Evolutionary conservation across 108 stramenopile genomes (phyloP), one percentile per base, ranked within the genome.

Genomic region (Hondaea fermentalgiana): DNA sequence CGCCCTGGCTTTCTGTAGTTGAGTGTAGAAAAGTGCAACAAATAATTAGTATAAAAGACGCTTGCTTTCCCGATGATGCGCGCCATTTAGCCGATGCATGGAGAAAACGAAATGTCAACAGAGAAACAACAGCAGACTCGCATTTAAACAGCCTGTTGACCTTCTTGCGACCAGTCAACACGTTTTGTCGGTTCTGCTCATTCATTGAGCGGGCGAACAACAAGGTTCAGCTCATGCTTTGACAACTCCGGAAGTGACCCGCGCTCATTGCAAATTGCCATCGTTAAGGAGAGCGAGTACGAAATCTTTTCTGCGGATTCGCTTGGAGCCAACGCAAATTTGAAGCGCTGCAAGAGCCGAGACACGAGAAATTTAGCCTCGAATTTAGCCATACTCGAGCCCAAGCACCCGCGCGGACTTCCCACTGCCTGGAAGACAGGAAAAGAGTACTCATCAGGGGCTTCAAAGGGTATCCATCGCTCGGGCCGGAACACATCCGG

Each of bases 361-460:
- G 14, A 28, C 64, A 69, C 64, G 35, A 69, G 35, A 10, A 69
- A 42, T 44, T 93, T 93, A 4, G 92, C 90, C 49, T 92, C 88
- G 64, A 91, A 60, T 8, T 89, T 23, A 21, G 93, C 92, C 28
- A 94, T 59, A 8, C 25, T 19, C 55, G 59, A 60, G 53, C 93
- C 93, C 21, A 91, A 89, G 59, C 93, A 94, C 14, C 58, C 16
- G 5, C 93, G 59, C 28, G 89, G 89, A 17, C 93, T 91, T 16
- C 55, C 55, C 14, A 57, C 55, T 5, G 92, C 92, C 83, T 92
- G 90, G 71, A 92, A 93, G 10, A 60, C 64, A 5, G 91, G 89
- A 72, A 59, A 91, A 21, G 58, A 47, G 60, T 72, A 92, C 55
- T 57, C 29, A 55, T 45, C 51, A 16, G 91, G 93, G 45, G 91